Evolutionary conservation across 495 filamentous ascomycete genomes (phyloP), one percentile per base, ranked within the genome.

Genomic region (Aspergillus panamensis): DNA sequence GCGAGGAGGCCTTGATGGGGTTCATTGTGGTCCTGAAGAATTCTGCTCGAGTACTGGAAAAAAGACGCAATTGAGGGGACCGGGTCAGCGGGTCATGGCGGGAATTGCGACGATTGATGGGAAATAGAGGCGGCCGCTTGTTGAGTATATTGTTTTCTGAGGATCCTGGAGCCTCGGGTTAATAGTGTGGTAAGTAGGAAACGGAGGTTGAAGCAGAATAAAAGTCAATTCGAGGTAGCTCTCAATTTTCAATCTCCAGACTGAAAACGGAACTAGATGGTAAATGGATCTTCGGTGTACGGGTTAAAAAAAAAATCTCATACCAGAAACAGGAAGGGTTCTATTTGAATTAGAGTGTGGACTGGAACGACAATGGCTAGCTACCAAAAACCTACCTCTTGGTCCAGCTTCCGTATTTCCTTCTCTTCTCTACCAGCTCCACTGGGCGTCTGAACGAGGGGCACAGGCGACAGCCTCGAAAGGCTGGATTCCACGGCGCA

Each of bases 1-100:
- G 82, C 44, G 66, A 57, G 6, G 55, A 32, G 25, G 58, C 50
- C 29, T 62, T 63, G 32, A 53, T 45, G 21, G 64, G 40, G 43
- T 65, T 54, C 73, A 73, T 73, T 19, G 52, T 65, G 55, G 63
- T 30, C 20, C 66, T 60, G 49, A 60, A 63, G 10, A 51, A 62
- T 31, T 48, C 49, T 37, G 35, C 31, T 48, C 49, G 56, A 31
- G 58, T 62, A 52, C 42, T 65, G 8, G 73, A 71, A 53, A 74
- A 69, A 51, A 48, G 57, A 47, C 68, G 57, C n/a, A 43, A 17
- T 33, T n/a, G n/a, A 29, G 35, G 16, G 19, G 33, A 47, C 8
- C 33, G 9, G 2, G 16, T 59, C 21, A 58, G 37, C 14, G 20
- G 21, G 21, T 31, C 59, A 62, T 60, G 21, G 16, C 42, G 53